A percentile compares a stretch with the other conserved stretches of the same genome.
Conservation (phyloP, 768 basidiomycete genomes). For the Pleurotus sapidus region DNA sequence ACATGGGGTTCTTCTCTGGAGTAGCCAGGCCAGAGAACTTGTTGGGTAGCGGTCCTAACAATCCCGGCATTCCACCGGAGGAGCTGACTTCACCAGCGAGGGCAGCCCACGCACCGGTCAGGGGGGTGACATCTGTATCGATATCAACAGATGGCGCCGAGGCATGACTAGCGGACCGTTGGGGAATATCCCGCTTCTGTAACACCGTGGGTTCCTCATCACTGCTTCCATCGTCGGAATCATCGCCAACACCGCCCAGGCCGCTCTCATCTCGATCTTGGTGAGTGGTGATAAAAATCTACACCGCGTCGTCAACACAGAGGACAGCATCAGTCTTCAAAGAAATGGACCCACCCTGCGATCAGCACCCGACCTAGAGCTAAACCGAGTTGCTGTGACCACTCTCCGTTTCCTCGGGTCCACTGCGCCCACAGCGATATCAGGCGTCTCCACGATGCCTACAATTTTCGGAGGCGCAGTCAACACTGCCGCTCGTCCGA, state of each 20-base stretch:
- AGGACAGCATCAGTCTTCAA: slow-evolving; percentile 6
- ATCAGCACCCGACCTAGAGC: slow-evolving; percentile 78
- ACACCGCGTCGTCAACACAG: neutral
- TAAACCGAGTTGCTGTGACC: slow-evolving; percentile 86
- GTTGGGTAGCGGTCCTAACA: slow-evolving; percentile 57
- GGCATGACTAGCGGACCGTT: slow-evolving; percentile 10
- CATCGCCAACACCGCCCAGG: slow-evolving; percentile 4
- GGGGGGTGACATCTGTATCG: slow-evolving; percentile 60
- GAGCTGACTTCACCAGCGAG: slow-evolving; percentile 41
- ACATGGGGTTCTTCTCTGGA: slow-evolving; percentile 94
- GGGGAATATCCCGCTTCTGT: neutral
- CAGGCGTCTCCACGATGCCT: slow-evolving; percentile 82
- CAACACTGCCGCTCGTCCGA: slow-evolving; percentile 71
- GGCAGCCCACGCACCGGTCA: slow-evolving; percentile 76
- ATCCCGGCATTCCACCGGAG: slow-evolving; percentile 47
- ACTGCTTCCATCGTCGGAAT: slow-evolving; percentile 22
- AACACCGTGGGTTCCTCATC: slow-evolving; percentile 23
- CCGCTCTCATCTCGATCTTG: slow-evolving; percentile 41
- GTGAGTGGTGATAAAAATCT: slow-evolving; percentile 88
- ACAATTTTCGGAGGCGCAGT: slow-evolving; percentile 84
- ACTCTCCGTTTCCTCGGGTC: slow-evolving; percentile 82
- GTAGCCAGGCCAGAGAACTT: slow-evolving; percentile 80
- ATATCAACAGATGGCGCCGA: slow-evolving; percentile 48
- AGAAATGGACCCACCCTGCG: slow-evolving; percentile 56
- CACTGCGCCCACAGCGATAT: slow-evolving; percentile 86